Evolutionary conservation across 305 asterid genomes (phyloP).

Genomic region (Fraxinus xanthoxyloides): DNA sequence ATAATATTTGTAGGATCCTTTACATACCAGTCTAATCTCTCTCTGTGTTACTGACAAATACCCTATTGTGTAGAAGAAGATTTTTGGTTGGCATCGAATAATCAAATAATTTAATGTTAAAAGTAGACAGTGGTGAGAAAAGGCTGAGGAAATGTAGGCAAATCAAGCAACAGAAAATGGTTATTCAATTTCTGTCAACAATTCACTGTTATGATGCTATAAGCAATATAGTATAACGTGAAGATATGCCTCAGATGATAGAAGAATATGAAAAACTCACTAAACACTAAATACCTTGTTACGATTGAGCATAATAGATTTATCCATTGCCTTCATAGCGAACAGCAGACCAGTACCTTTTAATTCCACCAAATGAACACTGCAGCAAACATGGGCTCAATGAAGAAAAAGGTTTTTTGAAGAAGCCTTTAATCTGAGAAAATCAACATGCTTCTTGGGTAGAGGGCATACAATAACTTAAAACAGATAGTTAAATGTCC

Average conservation of each 20-base stretch:
- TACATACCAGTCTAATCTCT: neutral
- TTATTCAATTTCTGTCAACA: neutral
- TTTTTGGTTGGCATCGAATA: neutral
- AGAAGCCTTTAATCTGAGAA: neutral
- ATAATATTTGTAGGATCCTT: neutral
- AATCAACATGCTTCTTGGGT: neutral
- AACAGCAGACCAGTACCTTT: slow-evolving; percentile 66
- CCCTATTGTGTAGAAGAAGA: neutral
- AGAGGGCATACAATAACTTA: neutral
- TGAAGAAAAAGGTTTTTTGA: neutral
- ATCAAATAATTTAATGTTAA: neutral
- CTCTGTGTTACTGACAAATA: neutral
- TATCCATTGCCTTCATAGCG: slow-evolving; percentile 99
- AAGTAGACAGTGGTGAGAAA: neutral
- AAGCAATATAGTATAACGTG: neutral
- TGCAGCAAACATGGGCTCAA: slow-evolving; percentile 34
- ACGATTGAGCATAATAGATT: slow-evolving; percentile 85
- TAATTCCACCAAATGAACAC: slow-evolving; percentile 99
- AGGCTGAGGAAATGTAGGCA: neutral
- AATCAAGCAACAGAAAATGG: slow-evolving; percentile 3
- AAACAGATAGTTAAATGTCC: neutral
- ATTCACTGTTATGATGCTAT: neutral
- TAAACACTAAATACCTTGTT: slow-evolving; percentile 62
- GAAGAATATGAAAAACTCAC: neutral
- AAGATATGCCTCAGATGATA: slow-evolving; percentile 2